phyloP scores from a whole-genome alignment of 768 basidiomycete species.

The Tricholoma hemisulphureum region DNA sequence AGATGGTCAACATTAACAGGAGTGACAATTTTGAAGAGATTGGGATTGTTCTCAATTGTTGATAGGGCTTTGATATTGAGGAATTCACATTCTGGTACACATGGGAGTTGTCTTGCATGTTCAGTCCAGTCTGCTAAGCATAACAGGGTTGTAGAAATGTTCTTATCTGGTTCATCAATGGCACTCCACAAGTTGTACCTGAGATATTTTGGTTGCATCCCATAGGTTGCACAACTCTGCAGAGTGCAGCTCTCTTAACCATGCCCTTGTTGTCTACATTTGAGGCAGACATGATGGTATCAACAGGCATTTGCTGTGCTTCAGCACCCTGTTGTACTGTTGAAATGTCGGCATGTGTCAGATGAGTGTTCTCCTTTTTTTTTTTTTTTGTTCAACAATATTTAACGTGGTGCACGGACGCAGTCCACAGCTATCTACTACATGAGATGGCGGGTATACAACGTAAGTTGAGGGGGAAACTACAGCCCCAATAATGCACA shows the following conservation, averaged over 20 bases:
- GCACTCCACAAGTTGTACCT: constrained; percentile 3
- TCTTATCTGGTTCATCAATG: not conserved
- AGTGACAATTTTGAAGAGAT: constrained; percentile 14
- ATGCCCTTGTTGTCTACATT: constrained; percentile 7
- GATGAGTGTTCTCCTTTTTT: not conserved
- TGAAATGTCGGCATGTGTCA: constrained; percentile 23
- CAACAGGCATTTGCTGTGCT: constrained; percentile 6
- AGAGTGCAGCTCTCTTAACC: not conserved
- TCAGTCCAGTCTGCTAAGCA: not conserved
- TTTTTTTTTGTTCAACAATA: too few species aligned
- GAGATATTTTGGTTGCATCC: constrained; percentile 1
- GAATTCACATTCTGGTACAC: not conserved
- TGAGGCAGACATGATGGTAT: constrained; percentile 24
- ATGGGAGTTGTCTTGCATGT: not conserved
- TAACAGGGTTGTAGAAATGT: constrained; percentile 25
- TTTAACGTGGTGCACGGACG: too few species aligned
- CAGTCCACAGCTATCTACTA: too few species aligned
- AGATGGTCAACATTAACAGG: constrained; percentile 28
- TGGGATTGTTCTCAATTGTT: not conserved
- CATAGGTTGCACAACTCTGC: not conserved
- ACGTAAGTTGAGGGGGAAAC: too few species aligned
- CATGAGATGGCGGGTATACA: too few species aligned
- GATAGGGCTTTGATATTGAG: not conserved
- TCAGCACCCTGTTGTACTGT: constrained; percentile 13
- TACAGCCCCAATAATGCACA: too few species aligned